phyloP scores from a whole-genome alignment of 2,329 filamentous ascomycete species.

The Geosmithia morbida region DNA sequence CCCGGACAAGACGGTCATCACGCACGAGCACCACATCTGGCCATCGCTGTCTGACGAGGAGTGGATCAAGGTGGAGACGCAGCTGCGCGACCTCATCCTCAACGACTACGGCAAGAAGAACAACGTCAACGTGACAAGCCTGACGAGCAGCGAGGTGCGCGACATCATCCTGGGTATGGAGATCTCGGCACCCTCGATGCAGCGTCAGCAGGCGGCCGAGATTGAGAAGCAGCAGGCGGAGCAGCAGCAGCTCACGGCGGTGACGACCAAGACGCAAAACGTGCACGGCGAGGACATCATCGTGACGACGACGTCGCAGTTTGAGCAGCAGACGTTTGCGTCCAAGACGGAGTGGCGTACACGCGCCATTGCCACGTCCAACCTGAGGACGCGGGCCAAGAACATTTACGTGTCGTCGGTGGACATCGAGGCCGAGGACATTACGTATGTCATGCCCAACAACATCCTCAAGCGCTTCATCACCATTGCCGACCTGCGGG shows the following conservation, averaged over 20 bases:
- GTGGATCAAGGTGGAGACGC: constrained; percentile 99
- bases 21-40: constrained; percentile 98
- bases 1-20: constrained; percentile 96
- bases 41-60: constrained; percentile 86
- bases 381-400: constrained; percentile 84
- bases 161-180: constrained; percentile 99
- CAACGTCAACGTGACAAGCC: constrained; percentile 94
- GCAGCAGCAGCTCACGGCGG: constrained; percentile 90
- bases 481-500: constrained; percentile 86
- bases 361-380: constrained; percentile 88
- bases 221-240: constrained; percentile 99
- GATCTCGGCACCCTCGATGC: constrained; percentile 93
- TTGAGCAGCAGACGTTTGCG: constrained; percentile 93
- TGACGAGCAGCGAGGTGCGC: constrained; percentile 92
- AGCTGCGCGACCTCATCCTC: constrained; percentile 85
- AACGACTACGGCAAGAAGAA: constrained; percentile 99
- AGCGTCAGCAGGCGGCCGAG: constrained; percentile 94
- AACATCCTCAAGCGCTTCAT: constrained; percentile 98
- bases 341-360: constrained; percentile 99
- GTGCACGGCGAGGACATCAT: constrained; percentile 95
- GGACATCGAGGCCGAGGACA: constrained; percentile 78
- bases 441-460: constrained; percentile 98
- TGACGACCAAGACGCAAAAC: constrained; percentile 97
- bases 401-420: constrained; percentile 98
- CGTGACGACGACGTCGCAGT: constrained; percentile 94